Percentiles rank a stretch among this genome's conserved stretches.
Evolutionary conservation across 2,329 filamentous ascomycete genomes (phyloP).

Genomic region (Pyrenophora teres): DNA sequence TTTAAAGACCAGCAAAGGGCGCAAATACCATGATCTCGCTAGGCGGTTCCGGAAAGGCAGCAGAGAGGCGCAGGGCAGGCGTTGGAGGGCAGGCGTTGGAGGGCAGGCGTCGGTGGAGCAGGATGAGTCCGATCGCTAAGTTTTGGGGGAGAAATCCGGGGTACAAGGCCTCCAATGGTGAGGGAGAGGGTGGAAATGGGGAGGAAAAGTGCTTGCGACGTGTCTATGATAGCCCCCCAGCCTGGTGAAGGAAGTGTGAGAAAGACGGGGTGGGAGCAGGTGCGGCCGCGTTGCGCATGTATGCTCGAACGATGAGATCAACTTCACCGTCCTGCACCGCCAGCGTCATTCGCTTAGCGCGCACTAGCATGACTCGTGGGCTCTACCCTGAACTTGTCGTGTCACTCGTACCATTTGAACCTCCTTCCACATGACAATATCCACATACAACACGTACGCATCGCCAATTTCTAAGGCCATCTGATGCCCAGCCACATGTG

Average conservation of each 20-base stretch:
- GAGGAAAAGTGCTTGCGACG: slow-evolving; percentile 1
- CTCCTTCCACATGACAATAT: neutral
- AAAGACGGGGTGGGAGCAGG: neutral
- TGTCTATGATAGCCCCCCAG: neutral
- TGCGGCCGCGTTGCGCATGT: slow-evolving; percentile 10
- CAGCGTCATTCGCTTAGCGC: slow-evolving; percentile 17
- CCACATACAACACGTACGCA: neutral
- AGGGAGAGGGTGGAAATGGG: neutral
- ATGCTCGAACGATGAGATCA: slow-evolving; percentile 22
- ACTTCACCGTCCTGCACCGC: slow-evolving; percentile 11
- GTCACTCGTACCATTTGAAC: neutral
- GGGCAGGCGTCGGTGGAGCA: slow-evolving; percentile 7
- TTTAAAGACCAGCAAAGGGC: slow-evolving; percentile 2
- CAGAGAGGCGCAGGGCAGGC: slow-evolving; percentile 6
- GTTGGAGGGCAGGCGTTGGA: slow-evolving; percentile 9
- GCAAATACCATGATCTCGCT: slow-evolving; percentile 1
- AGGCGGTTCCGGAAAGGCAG: slow-evolving; percentile 11
- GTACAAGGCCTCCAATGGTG: slow-evolving; percentile 1
- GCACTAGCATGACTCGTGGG: slow-evolving; percentile 18
- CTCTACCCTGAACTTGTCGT: slow-evolving; percentile 2
- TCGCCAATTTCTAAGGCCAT: neutral
- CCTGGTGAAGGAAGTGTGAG: neutral
- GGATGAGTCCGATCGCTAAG: slow-evolving; percentile 5
- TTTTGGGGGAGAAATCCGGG: slow-evolving; percentile 10
- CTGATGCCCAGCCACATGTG: neutral